A percentile compares a stretch with the other conserved stretches of the same genome.
Conservation (phyloP, 208 protist genomes). For the Acanthamoeba polyphaga region DNA sequence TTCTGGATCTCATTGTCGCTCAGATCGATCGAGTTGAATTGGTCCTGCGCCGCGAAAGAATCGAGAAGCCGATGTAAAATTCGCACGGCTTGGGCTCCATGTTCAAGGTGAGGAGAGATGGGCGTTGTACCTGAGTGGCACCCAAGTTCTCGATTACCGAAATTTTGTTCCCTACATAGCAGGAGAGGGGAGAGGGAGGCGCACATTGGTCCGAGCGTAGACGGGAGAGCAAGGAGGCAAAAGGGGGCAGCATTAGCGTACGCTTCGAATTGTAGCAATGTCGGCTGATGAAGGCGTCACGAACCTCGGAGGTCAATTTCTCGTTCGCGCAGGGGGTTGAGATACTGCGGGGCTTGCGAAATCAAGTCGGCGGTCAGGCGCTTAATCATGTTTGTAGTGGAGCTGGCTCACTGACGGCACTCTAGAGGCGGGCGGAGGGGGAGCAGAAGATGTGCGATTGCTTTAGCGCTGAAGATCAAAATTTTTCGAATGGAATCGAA, state of each 20-base stretch:
- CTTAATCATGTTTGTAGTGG: conserved; percentile 35
- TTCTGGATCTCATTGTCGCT: conserved; percentile 91
- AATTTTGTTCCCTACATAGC: conserved; percentile 86
- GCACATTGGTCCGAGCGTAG: conserved; percentile 3
- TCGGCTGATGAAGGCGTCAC: conserved; percentile 5
- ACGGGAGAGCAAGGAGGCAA: neutral
- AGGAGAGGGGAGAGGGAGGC: neutral
- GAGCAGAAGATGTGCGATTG: neutral
- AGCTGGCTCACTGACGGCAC: neutral
- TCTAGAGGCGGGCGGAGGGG: neutral
- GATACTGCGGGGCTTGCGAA: conserved; percentile 78
- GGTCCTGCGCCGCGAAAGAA: conserved; percentile 84
- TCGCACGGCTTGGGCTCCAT: neutral
- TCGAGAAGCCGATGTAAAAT: neutral
- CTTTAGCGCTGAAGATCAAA: conserved; percentile 26
- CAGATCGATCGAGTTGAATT: conserved; percentile 93
- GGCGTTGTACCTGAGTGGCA: conserved; percentile 78
- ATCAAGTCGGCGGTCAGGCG: conserved; percentile 89
- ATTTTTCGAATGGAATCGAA: neutral
- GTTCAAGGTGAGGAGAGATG: neutral
- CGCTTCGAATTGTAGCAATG: neutral
- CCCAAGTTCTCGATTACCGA: conserved; percentile 90
- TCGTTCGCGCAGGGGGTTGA: conserved; percentile 88
- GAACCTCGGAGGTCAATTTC: conserved; percentile 89
- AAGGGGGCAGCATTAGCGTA: neutral